Evolutionary conservation across 345 rosid genomes (phyloP).

Genomic region (Clarkia xantiana): DNA sequence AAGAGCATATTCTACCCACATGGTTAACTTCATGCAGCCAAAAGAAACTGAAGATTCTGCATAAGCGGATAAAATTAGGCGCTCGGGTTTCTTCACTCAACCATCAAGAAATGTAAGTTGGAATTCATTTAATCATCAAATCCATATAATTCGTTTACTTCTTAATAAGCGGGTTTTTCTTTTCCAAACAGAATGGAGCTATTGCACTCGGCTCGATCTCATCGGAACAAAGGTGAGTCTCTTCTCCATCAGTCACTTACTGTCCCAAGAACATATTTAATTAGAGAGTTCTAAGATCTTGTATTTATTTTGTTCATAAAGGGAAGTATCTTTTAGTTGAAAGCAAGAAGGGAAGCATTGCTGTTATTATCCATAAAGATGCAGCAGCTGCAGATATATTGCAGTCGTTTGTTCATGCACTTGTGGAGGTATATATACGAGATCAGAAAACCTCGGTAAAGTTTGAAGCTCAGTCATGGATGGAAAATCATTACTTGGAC

Average conservation of each 20-base stretch:
- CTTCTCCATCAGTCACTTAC: background rate
- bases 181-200: conserved; percentile 33
- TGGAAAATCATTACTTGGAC: conserved; percentile 45
- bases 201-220: conserved; percentile 22
- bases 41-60: conserved; percentile 22
- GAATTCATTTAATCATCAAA: conserved; percentile 3
- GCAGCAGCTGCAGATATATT: conserved; percentile 45
- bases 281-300: conserved; percentile 8
- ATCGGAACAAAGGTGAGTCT: conserved; percentile 28
- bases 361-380: conserved; percentile 49
- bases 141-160: background rate
- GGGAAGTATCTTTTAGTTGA: conserved; percentile 56
- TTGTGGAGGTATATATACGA: conserved; percentile 30
- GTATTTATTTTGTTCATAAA: conserved; percentile 12
- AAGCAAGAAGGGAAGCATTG: conserved; percentile 30
- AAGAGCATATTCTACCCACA: conserved; percentile 61
- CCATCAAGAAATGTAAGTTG: conserved; percentile 50
- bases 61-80: conserved; percentile 40
- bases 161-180: background rate
- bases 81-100: conserved; percentile 57
- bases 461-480: conserved; percentile 59
- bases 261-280: background rate
- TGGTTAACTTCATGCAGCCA: conserved; percentile 32
- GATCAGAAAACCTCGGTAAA: conserved; percentile 12
- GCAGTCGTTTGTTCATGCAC: conserved; percentile 64